A percentile compares a stretch with the other conserved stretches of the same genome.
Conservation (phyloP, 345 rosid species). For the Eucalyptus curtisii region DNA sequence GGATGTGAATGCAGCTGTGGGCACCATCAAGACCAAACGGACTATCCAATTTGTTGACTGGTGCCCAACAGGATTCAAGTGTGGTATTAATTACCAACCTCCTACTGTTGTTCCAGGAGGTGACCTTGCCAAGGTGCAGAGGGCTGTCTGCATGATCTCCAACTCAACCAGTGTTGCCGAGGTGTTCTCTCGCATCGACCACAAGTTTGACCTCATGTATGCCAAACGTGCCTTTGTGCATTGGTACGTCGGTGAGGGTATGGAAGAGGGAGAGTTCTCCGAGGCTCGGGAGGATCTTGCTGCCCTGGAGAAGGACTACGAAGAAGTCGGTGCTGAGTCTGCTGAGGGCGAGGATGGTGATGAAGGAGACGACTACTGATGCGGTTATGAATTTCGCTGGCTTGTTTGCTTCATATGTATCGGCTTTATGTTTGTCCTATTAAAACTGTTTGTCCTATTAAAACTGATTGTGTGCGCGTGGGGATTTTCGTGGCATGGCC, state of each 20-base stretch:
- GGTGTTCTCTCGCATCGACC: constrained; percentile 9
- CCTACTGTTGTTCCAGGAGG: constrained; percentile 11
- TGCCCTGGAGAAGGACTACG: constrained; percentile 2
- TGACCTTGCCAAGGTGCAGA: constrained; percentile 13
- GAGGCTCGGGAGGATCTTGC: constrained; percentile 3
- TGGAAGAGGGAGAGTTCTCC: constrained; percentile 1
- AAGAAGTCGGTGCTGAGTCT: constrained; percentile 2
- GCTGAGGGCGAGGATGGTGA: not conserved
- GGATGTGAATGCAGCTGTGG: constrained; percentile 6
- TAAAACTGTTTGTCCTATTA: not conserved
- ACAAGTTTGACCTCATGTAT: constrained; percentile 9
- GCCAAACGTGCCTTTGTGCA: constrained; percentile 10
- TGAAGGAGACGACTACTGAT: not conserved
- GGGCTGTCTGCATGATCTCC: constrained; percentile 16
- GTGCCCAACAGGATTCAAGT: constrained; percentile 11
- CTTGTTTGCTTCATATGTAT: not conserved
- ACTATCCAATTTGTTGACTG: constrained; percentile 9
- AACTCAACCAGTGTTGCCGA: constrained; percentile 9
- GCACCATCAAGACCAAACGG: constrained; percentile 12
- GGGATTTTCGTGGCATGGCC: not conserved
- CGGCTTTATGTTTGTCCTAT: not conserved
- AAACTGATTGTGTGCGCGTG: not conserved
- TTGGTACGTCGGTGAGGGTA: constrained; percentile 6
- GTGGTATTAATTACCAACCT: constrained; percentile 7
- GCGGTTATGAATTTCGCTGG: not conserved